Evolutionary conservation across 75 land plant genomes (phyloP), one percentile per base, ranked within the genome.

Genomic region (Cupressus sempervirens): DNA sequence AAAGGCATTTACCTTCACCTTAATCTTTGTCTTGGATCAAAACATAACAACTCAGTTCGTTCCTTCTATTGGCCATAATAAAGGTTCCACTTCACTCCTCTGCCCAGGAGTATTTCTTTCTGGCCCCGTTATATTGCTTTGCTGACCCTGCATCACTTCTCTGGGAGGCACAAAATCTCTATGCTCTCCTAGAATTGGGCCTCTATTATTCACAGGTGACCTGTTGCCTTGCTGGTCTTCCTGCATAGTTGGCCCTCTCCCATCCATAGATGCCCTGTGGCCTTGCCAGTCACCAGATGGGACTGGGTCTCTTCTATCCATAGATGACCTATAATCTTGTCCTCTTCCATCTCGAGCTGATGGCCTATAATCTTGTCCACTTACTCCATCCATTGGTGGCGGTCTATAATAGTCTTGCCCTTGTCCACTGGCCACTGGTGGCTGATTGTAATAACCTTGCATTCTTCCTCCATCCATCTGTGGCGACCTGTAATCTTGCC

Each of bases 21-120:
- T 7, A 1, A 38, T 23, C 18, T 38, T 38, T 38, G n/a, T 23
- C n/a, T 40, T 18, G 4, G 38, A 40, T 38, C n/a, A 36, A 76
- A 11, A 76, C 43, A 76, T 20, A 6, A 18, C 26, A 23, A 79
- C 20, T 45, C 41, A 79, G 30, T 79, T 79, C 3, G 48, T n/a
- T 16, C 81, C 81, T 79, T 79, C 81, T 4, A 79, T 43, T 45
- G 81, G 81, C 81, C 81, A 79, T 79, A 50, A 50, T 29, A 79
- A 79, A 79, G 48, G 29, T 45, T 79, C 81, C n/a, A n/a, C 43
- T 79, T 79, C 43, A 11, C 81, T 13, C 48, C 48, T 13, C 23
- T 45, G 15, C 81, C n/a, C 30, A 2, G 81, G 46, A n/a, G 45
- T 15, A n/a, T 32, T 79, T 41, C 81, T 50, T n/a, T 79, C 50